Conservation (phyloP, 306 rosid genomes). For the Vigna trinervia region DNA sequence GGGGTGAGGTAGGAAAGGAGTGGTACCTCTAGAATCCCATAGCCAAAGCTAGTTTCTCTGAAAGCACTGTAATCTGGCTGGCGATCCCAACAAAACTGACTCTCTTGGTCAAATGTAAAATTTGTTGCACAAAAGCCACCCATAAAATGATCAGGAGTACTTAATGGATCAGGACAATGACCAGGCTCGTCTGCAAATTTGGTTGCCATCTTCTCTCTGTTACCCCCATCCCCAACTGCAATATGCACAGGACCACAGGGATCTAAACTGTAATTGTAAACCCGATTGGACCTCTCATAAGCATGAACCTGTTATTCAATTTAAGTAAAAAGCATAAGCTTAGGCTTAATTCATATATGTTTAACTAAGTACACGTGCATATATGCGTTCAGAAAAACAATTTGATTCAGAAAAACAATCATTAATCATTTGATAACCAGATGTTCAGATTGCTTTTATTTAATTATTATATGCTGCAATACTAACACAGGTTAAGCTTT, state of each 20-base stretch:
- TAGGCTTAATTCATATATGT: constrained; percentile 32
- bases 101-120: constrained; percentile 65
- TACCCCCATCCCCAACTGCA: constrained; percentile 86
- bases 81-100: constrained; percentile 79
- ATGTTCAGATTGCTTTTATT: constrained; percentile 18
- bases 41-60: constrained; percentile 82
- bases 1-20: constrained; percentile 28
- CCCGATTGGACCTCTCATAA: constrained; percentile 86
- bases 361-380: constrained; percentile 2
- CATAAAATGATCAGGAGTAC: constrained; percentile 53
- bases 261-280: constrained; percentile 73
- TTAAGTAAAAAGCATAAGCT: constrained; percentile 3
- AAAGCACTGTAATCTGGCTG: constrained; percentile 79
- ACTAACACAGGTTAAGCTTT: constrained; percentile 9
- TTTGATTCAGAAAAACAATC: not conserved
- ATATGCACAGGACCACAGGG: constrained; percentile 83
- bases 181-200: constrained; percentile 68
- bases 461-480: constrained; percentile 1
- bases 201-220: constrained; percentile 83
- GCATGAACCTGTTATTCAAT: constrained; percentile 79
- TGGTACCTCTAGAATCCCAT: constrained; percentile 79
- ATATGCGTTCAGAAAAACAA: constrained; percentile 17
- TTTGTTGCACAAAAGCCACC: constrained; percentile 73
- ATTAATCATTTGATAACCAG: constrained; percentile 9
- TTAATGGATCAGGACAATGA: constrained; percentile 66